Evolutionary conservation across 805 yeast genomes (phyloP).

Genomic region (Candida tallmaniae): DNA sequence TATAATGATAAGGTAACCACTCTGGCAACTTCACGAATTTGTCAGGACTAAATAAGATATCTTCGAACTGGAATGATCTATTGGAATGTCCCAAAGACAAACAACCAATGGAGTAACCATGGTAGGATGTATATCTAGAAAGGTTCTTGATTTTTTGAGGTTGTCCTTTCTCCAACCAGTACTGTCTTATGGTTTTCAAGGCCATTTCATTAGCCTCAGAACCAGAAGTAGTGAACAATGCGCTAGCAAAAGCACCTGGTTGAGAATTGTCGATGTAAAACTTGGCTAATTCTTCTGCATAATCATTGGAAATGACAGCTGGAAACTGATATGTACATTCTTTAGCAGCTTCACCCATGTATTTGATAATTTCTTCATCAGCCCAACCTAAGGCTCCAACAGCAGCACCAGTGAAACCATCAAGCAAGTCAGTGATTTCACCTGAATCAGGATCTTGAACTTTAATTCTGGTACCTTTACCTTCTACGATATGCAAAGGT

Average conservation of each 20-base stretch:
- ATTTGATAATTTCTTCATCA: conserved; percentile 19
- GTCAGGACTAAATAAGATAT: conserved; percentile 15
- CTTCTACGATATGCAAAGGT: conserved; percentile 37
- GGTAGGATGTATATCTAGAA: conserved; percentile 23
- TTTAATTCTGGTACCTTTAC: conserved; percentile 39
- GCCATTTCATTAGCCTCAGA: conserved; percentile 28
- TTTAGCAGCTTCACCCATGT: conserved; percentile 18
- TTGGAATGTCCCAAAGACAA: conserved; percentile 18
- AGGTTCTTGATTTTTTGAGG: conserved; percentile 19
- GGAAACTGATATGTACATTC: conserved; percentile 21
- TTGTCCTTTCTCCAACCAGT: conserved; percentile 21
- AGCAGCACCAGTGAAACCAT: conserved; percentile 29
- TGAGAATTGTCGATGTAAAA: conserved; percentile 36
- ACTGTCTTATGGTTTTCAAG: conserved; percentile 23
- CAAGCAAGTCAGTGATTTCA: conserved; percentile 19
- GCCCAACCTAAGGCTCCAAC: conserved; percentile 33
- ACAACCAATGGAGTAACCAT: conserved; percentile 25
- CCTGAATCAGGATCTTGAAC: conserved; percentile 39
- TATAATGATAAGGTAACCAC: conserved; percentile 26
- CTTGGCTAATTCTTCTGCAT: conserved; percentile 22
- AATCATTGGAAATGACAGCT: conserved; percentile 18
- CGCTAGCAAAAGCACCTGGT: conserved; percentile 38
- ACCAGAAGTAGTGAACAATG: conserved; percentile 34
- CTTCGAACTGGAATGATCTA: conserved; percentile 18
- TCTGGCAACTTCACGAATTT: conserved; percentile 18